A percentile compares a stretch with the other conserved stretches of the same genome.
These are phyloP conservation scores for Mycena leptocephala DNA, from an alignment of 768 basidiomycete species.

Conservation along the genomic window DNA sequence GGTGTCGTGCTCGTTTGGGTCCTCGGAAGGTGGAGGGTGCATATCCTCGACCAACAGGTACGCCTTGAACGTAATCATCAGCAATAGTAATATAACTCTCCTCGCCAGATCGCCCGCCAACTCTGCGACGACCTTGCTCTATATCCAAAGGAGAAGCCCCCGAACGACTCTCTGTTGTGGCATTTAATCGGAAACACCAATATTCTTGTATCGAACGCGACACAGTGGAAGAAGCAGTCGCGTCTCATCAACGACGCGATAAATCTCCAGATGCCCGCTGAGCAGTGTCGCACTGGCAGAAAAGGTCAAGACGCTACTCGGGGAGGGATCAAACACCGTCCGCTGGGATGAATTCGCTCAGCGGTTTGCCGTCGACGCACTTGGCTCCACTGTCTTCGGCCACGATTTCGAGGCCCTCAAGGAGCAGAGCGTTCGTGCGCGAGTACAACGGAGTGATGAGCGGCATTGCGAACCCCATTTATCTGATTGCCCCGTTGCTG, in stretches of 20 bases:
- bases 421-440: constrained; percentile 50
- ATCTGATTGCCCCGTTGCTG: constrained; percentile 51
- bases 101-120: constrained; percentile 41
- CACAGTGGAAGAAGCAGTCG: constrained; percentile 56
- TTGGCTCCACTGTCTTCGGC: constrained; percentile 54
- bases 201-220: too few species aligned
- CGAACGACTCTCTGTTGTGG: constrained; percentile 52
- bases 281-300: constrained; percentile 45
- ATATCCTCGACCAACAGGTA: constrained; percentile 55
- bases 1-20: constrained; percentile 56
- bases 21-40: constrained; percentile 59
- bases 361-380: constrained; percentile 55
- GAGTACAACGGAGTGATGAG: constrained; percentile 56
- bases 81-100: neutral
- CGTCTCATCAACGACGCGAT: constrained; percentile 53
- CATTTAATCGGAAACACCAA: constrained; percentile 52
- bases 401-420: constrained; percentile 55
- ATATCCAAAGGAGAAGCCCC: constrained; percentile 49
- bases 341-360: constrained; percentile 37
- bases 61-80: neutral
- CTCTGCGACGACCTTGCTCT: constrained; percentile 42
- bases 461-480: constrained; percentile 51
- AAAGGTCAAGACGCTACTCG: constrained; percentile 51
- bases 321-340: constrained; percentile 41
- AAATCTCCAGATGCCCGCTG: constrained; percentile 51